Conservation (phyloP, 352 stramenopile genomes). For the Phytophthora vignae region DNA sequence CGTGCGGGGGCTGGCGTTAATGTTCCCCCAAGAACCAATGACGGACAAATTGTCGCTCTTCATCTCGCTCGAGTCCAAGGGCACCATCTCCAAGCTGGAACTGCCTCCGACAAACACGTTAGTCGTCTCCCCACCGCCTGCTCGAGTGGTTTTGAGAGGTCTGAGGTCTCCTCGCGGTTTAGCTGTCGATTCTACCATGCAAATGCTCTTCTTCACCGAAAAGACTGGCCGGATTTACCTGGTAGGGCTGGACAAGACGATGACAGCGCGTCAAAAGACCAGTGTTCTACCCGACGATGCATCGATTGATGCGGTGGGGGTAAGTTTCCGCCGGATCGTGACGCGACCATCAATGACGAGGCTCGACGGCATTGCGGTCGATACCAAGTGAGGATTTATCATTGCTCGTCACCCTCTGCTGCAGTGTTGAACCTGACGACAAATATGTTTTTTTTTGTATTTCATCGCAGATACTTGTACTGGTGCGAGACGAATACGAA, state of each 20-base stretch:
- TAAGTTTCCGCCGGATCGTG: constrained; percentile 41
- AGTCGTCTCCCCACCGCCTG: constrained; percentile 8
- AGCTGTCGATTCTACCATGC: constrained; percentile 38
- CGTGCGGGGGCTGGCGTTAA: constrained; percentile 55
- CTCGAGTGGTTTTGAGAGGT: constrained; percentile 42
- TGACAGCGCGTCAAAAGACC: constrained; percentile 11
- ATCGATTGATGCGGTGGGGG: constrained; percentile 15
- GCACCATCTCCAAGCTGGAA: constrained; percentile 44
- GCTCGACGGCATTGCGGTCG: constrained; percentile 70
- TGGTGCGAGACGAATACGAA: constrained; percentile 81
- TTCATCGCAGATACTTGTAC: constrained; percentile 57
- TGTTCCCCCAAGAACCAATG: background rate
- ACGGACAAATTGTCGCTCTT: constrained; percentile 41
- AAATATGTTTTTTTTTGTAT: constrained; percentile 7
- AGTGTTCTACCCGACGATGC: constrained; percentile 18
- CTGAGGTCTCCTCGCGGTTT: constrained; percentile 65
- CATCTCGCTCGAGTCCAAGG: constrained; percentile 69
- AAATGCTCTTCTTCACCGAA: constrained; percentile 73
- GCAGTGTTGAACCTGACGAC: background rate
- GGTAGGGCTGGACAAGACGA: constrained; percentile 7
- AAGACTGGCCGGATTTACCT: constrained; percentile 72
- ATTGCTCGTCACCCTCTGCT: background rate
- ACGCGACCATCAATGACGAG: constrained; percentile 54
- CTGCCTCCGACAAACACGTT: constrained; percentile 1
- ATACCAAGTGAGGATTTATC: constrained; percentile 42